Base-by-base conservation (phyloP, 345 rosid species). In the Eucalyptus pauciflora region DNA sequence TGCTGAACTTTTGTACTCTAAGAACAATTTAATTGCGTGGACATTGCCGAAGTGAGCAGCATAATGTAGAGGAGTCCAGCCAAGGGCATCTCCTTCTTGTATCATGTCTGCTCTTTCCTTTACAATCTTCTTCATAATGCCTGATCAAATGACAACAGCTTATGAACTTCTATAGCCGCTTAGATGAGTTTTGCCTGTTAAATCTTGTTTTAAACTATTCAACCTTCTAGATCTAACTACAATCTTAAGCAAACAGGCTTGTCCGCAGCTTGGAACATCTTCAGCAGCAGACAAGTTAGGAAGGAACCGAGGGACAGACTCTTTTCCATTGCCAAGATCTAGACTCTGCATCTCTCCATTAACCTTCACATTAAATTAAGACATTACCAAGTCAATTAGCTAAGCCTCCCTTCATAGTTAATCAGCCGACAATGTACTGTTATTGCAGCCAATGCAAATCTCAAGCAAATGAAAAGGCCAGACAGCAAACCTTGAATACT, bases 51-150 rank as follows among this genome's bases (percentile, higher is more conserved):
- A 87, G 37, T 87, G 88, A 12, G 92, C 90, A 22, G 92, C 92
- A n/a, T 87, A 91, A 86, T 89, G 92, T 45, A 91, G 80, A 5
- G 90, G 86, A 46, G 90, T 89, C 92, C 92, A 91, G 13, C 90
- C 92, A 33, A 89, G 87, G 71, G 49, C 54, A 43, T 91, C 92
- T 17, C 86, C 90, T 87, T 87, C 81, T 54, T 4, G 33, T 54
- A 89, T 91, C 86, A 91, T 87, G 46, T 89, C 49, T 0, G 86
- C 62, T 49, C 90, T 89, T 88, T 60, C 14, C 89, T 85, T 87
- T 6, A 87, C 90, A n/a, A 89, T 49, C 67, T 91, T 69, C 89
- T 67, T 87, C 89, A 91, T 83, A 4, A 88, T 89, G 48, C 27
- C 91, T 90, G 80, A 69, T 80, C 43, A 54, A 22, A 62, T 56